Conservation (phyloP, 495 filamentous ascomycete genomes). For the Trichoderma virens region DNA sequence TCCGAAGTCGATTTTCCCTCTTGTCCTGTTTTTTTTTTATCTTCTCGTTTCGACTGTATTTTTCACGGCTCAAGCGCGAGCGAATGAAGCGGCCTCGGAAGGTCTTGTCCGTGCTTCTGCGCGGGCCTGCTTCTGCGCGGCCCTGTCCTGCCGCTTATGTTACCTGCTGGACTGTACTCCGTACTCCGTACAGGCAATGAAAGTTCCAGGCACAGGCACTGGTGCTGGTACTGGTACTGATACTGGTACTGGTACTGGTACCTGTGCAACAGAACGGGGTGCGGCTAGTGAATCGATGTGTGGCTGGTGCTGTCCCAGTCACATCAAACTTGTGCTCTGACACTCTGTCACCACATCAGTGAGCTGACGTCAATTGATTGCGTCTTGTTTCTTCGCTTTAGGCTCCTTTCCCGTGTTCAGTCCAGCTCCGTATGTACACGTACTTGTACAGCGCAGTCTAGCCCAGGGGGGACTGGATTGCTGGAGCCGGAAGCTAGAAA, state of each 20-base stretch:
- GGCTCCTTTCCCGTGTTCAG: not conserved
- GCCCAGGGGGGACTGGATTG: not conserved
- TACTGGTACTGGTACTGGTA: too few species aligned
- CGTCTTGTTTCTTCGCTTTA: not conserved
- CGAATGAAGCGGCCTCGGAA: not conserved
- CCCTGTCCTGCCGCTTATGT: conserved; percentile 2
- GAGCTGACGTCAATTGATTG: conserved; percentile 1
- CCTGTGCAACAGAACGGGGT: not conserved
- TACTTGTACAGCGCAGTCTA: not conserved
- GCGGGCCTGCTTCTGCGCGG: too few species aligned
- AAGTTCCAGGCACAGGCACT: too few species aligned
- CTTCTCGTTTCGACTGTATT: not conserved
- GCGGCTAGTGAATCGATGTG: not conserved
- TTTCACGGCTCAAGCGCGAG: not conserved
- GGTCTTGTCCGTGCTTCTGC: conserved; percentile 3
- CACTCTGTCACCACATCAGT: not conserved
- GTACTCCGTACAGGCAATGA: too few species aligned
- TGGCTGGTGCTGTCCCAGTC: conserved; percentile 5
- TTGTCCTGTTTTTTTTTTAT: not conserved
- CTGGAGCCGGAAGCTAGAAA: not conserved
- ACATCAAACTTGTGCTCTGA: not conserved
- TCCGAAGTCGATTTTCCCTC: not conserved
- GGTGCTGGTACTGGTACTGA: too few species aligned
- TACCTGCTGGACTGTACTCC: too few species aligned
- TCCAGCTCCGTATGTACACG: not conserved